Evolutionary conservation across 495 filamentous ascomycete species (phyloP), one percentile per base, ranked within the genome.

Genomic region (Immersiella caudata): DNA sequence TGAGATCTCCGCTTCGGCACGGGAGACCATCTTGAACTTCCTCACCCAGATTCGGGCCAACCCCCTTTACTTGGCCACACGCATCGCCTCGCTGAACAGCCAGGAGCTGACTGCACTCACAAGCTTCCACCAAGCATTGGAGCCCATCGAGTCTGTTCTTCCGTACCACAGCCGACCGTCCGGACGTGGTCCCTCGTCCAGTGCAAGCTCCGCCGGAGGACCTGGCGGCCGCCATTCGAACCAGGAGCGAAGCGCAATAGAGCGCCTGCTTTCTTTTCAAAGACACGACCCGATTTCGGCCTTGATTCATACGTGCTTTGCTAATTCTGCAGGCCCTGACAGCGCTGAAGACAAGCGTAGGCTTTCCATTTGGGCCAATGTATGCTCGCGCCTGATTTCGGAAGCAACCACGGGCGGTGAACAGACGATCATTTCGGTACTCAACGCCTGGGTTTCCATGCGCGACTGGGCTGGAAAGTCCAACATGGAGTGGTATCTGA

Each of bases 401-500:
- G 73, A 79, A 22, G 74, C 76, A n/a, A 80, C 75, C 6, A 79
- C 81, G 0, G 78, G 79, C 35, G 74, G 79, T 59, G 90, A 91
- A 59, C 86, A 88, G 56, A 88, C 93, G 60, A 81, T 92, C 57
- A 85, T 86, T 60, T 84, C 84, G 56, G 85, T 91, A 18, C 85
- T 98, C 40, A 93, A 94, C 78, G 87, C 90, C 63, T 98, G 92
- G 90, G 87, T 93, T 62, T 85, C 87, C 40, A 90, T 92, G 81
- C 88, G 91, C 74, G 90, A 93, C 74, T 98, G 95, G 95, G 90
- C 91, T 65, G 91, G 92, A 64, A 91, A 89, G 68, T 87, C 88
- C 68, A 93, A 92, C 70, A 89, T 99, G 82, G 94, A 97, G 80
- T 89, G 92, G 73, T 97, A 93, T 73, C 86, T 99, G 6, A 94